Evolutionary conservation across 176 grass and related monocot species (phyloP).

Genomic region (Juncus effusus): DNA sequence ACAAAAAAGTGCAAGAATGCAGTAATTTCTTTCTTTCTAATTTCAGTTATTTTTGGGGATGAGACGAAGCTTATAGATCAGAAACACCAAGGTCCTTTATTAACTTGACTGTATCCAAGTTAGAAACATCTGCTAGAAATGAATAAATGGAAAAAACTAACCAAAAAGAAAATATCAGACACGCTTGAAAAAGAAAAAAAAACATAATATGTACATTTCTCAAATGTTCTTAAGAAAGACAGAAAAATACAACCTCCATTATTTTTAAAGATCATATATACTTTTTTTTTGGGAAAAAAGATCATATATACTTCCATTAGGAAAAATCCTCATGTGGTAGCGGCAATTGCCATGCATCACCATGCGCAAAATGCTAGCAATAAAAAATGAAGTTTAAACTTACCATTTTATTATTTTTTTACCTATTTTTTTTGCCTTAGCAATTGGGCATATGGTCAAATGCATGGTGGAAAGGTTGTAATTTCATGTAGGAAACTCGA

Average conservation of each 20-base stretch:
- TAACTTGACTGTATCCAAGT: constrained; percentile 79
- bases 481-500: no score
- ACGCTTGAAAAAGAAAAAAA: background rate
- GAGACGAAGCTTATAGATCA: constrained; percentile 47
- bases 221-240: background rate
- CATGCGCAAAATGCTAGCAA: constrained; percentile 57
- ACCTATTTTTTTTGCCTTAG: no score
- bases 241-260: constrained; percentile 54
- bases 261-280: constrained; percentile 53
- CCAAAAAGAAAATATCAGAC: background rate
- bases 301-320: no score
- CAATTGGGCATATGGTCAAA: no score
- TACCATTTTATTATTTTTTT: background rate
- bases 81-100: constrained; percentile 64
- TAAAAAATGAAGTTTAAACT: constrained; percentile 2
- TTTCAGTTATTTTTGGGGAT: background rate
- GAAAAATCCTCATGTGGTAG: no score
- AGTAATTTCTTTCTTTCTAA: background rate
- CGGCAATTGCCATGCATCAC: constrained; percentile 76
- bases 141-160: constrained; percentile 11
- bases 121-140: constrained; percentile 73
- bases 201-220: constrained; percentile 28
- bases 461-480: no score
- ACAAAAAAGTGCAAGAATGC: constrained; percentile 11
- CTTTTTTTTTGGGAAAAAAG: constrained; percentile 11